phyloP scores from a whole-genome alignment of 2,329 filamentous ascomycete genomes.

The Pseudocercospora pini-densiflorae region DNA sequence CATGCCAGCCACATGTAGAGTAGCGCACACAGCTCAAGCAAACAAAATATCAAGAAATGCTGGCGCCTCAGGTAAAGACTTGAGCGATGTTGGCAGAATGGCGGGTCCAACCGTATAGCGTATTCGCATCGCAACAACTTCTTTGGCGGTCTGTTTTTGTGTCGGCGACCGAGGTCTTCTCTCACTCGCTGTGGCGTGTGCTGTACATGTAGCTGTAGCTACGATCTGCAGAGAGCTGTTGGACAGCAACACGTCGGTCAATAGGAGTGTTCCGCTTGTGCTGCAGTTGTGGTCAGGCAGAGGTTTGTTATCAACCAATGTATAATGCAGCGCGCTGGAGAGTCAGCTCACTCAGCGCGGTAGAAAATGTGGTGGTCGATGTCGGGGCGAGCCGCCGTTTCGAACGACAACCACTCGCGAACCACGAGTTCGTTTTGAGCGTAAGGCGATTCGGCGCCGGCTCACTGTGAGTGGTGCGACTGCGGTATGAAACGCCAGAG shows the following conservation, averaged over 20 bases:
- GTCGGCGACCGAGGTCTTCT: not conserved
- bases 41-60: not conserved
- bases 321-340: not conserved
- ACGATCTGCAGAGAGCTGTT: slow-evolving; percentile 1
- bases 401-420: not conserved
- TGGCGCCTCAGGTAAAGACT: not conserved
- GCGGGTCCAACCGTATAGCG: not conserved
- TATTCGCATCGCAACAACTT: not conserved
- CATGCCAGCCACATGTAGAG: slow-evolving; percentile 3
- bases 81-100: too few species aligned
- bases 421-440: not conserved
- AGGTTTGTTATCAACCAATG: not conserved
- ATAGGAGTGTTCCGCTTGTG: not conserved
- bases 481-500: not conserved
- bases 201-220: not conserved
- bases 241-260: not conserved
- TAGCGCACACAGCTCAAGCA: not conserved
- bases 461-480: not conserved
- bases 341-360: not conserved
- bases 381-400: not conserved
- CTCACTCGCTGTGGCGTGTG: not conserved
- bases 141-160: not conserved
- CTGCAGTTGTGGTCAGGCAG: slow-evolving; percentile 1
- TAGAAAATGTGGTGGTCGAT: not conserved
- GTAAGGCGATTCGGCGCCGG: not conserved